Base-by-base conservation (phyloP, 176 grass and related monocot genomes). In the Themeda triandra region DNA sequence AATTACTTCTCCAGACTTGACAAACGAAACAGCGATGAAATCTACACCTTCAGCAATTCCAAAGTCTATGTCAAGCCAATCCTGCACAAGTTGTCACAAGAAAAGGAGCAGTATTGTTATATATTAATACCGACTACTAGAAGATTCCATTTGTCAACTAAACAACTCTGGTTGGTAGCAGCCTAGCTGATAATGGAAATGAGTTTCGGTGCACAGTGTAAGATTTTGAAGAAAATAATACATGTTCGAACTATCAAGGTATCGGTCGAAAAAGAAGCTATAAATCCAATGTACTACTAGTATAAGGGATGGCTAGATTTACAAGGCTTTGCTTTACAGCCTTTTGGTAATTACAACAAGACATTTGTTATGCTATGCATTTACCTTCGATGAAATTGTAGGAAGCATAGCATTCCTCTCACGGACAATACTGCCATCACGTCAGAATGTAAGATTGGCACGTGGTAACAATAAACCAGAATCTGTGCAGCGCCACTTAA, bases 31-130 rank as follows among this genome's bases (percentile, higher is more conserved):
- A 58, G 96, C 96, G 30, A 96, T 96, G 70, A 98, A 98, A 89
- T 98, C 96, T 31, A 96, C 96, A 64, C 96, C 96, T 86, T 96
- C 96, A 29, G 93, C 83, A 79, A 98, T 98, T 21, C 91, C 96
- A 53, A 98, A 98, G 81, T 98, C 96, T 87, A 98, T 98, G 78
- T 96, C 96, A 92, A 98, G 93, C 96, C 96, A 98, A 86, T 98
- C 96, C 96, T 98, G 89, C 78, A 92, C 5, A 76, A 53, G 78
- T 86, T 40, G 28, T 78, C 77, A 88, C 12, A 71, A 59, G 44
- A 68, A 80, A 79, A 80, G 51, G 46, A 64, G 40, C 29, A 62
- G 33, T 49, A 78, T 72, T 81, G 21, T 12, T 23, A 69, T 73
- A 70, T 72, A 66, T 63, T 64, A 49, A 13, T 65, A 68, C 40